These are phyloP conservation scores for Colletotrichum sp. DNA, from an alignment of 2,329 filamentous ascomycete genomes.

Conservation along the genomic window DNA sequence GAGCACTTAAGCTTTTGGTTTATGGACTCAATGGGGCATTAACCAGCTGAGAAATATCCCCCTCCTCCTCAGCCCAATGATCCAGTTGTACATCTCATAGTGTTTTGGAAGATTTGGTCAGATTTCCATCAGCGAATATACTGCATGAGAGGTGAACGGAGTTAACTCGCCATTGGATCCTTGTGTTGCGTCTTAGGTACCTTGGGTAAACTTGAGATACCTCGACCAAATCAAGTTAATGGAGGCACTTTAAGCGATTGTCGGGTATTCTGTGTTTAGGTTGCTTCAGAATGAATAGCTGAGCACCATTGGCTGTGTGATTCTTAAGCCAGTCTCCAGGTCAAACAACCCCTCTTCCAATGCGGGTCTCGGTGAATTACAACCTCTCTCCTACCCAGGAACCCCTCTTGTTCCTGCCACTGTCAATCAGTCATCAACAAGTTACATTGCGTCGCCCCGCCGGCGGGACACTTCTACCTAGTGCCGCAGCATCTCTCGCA, in stretches of 20 bases:
- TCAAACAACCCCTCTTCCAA: neutral
- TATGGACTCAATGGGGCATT: neutral
- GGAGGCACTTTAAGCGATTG: neutral
- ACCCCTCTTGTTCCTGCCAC: neutral
- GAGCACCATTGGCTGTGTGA: neutral
- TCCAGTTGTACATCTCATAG: neutral
- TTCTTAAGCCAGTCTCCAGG: neutral
- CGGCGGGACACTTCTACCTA: no score
- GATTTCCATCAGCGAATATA: neutral
- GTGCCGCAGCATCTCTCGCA: neutral
- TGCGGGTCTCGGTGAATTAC: neutral
- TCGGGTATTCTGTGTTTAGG: neutral
- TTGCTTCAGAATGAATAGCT: neutral
- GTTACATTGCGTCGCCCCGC: neutral
- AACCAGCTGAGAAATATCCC: neutral
- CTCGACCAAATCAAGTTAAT: neutral
- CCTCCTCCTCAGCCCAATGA: rapidly evolving
- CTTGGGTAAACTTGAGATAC: neutral
- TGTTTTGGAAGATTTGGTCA: neutral
- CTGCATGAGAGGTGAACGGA: neutral
- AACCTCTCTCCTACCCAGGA: neutral
- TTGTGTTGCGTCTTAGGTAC: neutral
- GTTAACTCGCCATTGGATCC: neutral
- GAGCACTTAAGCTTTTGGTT: neutral
- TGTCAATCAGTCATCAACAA: neutral